Percentiles rank a stretch among this genome's conserved stretches.
Evolutionary conservation across 805 yeast species (phyloP).

Genomic region (Wickerhamomyces queroliae): DNA sequence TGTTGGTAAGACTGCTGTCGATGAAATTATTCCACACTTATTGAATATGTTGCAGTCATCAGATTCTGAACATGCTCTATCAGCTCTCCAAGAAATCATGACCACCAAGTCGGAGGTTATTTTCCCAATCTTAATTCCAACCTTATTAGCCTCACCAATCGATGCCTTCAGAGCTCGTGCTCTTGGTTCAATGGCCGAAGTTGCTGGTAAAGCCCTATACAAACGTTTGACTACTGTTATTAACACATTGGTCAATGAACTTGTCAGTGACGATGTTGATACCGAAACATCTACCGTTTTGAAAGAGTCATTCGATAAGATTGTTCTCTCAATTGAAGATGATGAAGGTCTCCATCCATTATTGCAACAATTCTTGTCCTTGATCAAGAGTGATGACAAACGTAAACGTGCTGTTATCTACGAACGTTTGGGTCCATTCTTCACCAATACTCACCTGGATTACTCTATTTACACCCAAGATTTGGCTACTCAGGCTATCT

Average conservation of each 20-base stretch:
- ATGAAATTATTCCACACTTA: constrained; percentile 81
- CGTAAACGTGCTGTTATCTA: constrained; percentile 57
- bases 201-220: constrained; percentile 80
- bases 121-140: constrained; percentile 89
- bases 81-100: constrained; percentile 90
- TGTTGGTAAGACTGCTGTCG: constrained; percentile 81
- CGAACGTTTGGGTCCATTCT: constrained; percentile 67
- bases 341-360: constrained; percentile 81
- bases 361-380: constrained; percentile 69
- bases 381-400: constrained; percentile 72
- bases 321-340: constrained; percentile 67
- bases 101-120: constrained; percentile 83
- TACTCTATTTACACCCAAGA: constrained; percentile 71
- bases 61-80: constrained; percentile 69
- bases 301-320: constrained; percentile 53
- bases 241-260: constrained; percentile 62
- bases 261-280: constrained; percentile 34
- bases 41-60: constrained; percentile 59
- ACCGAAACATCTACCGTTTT: constrained; percentile 34
- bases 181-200: constrained; percentile 79
- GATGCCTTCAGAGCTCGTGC: constrained; percentile 84
- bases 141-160: constrained; percentile 75
- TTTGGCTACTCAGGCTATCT: constrained; percentile 63
- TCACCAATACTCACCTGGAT: constrained; percentile 58
- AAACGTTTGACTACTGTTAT: constrained; percentile 69